Evolutionary conservation across 1,284 basidiomycete genomes (phyloP), one percentile per base, ranked within the genome.

Genomic region (Tremellales sp.): DNA sequence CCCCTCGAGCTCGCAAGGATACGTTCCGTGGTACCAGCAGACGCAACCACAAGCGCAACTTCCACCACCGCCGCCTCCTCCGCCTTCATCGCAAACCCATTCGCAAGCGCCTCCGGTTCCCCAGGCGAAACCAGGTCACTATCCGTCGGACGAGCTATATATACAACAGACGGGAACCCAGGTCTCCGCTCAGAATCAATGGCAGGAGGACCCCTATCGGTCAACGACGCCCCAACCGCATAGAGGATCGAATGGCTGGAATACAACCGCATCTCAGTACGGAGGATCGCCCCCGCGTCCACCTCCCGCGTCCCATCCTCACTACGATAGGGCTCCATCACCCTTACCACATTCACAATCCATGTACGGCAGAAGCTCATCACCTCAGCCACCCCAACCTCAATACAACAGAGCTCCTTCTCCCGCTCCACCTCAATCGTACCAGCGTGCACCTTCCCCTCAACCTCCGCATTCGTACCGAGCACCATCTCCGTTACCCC

Each of bases 21-120:
- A 68, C 36, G 66, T 69, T 3, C 68, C 68, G 0, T 71, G 68
- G 68, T 62, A 66, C 46, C 65, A 66, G 54, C 68, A 71, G 48
- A 69, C 67, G 1, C 63, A 63, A 28, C 36, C 61, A 13, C n/a
- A 40, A 24, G 21, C 34, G 34, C 34, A 40, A 21, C 4, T 34
- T 14, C 29, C 40, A 9, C 50, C 27, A 25, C 29, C 36, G 5
- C 36, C 32, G 3, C 35, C 48, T 19, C 40, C 37, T 24, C 8
- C 41, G n/a, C 38, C 36, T n/a, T 13, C 35, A 24, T 6, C 16
- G 14, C 18, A 19, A n/a, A 31, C 21, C 27, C 36, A 13, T 39
- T n/a, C 40, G 24, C 37, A 34, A 19, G 18, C 50, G n/a, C 38
- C 54, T 6, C 56, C 60, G 4, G 53, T 47, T 22, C 46, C 45